Conservation (phyloP, 306 rosid genomes). For the Mimosa bimucronata region DNA sequence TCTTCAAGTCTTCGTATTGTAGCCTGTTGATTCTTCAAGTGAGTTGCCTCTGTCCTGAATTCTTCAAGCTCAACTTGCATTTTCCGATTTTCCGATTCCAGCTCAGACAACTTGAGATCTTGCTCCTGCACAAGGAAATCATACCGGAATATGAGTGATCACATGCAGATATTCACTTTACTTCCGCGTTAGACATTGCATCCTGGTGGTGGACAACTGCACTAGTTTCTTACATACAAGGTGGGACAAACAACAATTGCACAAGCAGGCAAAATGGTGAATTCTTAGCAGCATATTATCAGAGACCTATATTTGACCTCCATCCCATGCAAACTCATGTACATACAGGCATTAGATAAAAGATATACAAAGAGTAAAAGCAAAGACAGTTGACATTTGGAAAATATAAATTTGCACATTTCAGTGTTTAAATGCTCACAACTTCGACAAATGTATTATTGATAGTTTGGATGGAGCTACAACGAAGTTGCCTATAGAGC, state of each 20-base stretch:
- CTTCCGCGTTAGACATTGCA: conserved; percentile 13
- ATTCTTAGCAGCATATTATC: not conserved
- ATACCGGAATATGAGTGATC: conserved; percentile 30
- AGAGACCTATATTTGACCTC: conserved; percentile 21
- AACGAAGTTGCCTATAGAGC: not conserved
- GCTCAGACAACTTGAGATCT: conserved; percentile 82
- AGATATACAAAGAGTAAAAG: conserved; percentile 10
- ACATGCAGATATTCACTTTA: conserved; percentile 20
- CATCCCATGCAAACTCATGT: not conserved
- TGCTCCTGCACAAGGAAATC: conserved; percentile 69
- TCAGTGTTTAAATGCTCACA: not conserved
- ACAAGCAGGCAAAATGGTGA: conserved; percentile 3
- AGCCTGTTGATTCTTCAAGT: conserved; percentile 98
- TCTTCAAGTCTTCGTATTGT: conserved; percentile 98
- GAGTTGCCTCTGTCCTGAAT: conserved; percentile 95
- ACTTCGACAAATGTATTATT: not conserved
- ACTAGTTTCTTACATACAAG: too few relatives aligned
- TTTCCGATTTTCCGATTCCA: conserved; percentile 93
- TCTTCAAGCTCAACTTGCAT: conserved; percentile 99
- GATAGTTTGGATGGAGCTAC: not conserved
- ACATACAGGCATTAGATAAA: not conserved
- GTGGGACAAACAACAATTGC: not conserved
- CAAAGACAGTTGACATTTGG: not conserved
- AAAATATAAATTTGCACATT: not conserved
- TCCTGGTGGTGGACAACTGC: conserved; percentile 16